A percentile compares a stretch with the other conserved stretches of the same genome.
Conservation (phyloP, 1,139 yeast genomes). For the Kodamaea derodonti region DNA sequence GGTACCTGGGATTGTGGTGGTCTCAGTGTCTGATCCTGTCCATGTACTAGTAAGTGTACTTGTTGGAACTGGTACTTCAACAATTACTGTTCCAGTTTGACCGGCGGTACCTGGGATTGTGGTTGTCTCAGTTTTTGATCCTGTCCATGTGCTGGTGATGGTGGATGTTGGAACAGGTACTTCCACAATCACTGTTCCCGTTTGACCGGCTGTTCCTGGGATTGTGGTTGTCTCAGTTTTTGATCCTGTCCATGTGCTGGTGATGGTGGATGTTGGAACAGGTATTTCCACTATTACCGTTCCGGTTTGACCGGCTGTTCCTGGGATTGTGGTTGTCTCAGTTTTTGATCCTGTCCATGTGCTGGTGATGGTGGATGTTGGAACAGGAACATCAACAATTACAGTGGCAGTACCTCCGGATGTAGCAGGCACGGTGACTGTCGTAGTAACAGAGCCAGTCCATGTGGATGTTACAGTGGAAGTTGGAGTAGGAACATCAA, state of each 20-base stretch:
- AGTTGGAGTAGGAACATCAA: constrained; percentile 2
- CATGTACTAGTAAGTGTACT: constrained; percentile 10
- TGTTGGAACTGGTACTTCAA: constrained; percentile 11
- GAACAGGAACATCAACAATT: constrained; percentile 2
- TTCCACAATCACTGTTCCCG: constrained; percentile 14
- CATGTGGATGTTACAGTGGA: constrained; percentile 1
- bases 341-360: constrained; percentile 4
- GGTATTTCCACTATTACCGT: constrained; percentile 14
- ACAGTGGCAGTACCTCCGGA: constrained; percentile 3
- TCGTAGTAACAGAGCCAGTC: constrained; percentile 1
- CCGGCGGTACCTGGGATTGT: constrained; percentile 8
- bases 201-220: constrained; percentile 8
- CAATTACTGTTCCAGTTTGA: constrained; percentile 8
- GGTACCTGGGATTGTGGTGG: constrained; percentile 8
- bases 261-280: constrained; percentile 12
- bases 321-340: constrained; percentile 6
- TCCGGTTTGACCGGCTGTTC: constrained; percentile 10
- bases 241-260: constrained; percentile 11
- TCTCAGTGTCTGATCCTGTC: constrained; percentile 7
- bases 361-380: constrained; percentile 1
- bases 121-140: constrained; percentile 4
- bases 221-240: constrained; percentile 9
- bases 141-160: constrained; percentile 7
- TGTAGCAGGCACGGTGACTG: constrained; percentile 1
- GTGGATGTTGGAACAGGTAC: constrained; percentile 13